Evolutionary conservation across 352 stramenopile genomes (phyloP).

Genomic region (Globisporangium recalcitrans): DNA sequence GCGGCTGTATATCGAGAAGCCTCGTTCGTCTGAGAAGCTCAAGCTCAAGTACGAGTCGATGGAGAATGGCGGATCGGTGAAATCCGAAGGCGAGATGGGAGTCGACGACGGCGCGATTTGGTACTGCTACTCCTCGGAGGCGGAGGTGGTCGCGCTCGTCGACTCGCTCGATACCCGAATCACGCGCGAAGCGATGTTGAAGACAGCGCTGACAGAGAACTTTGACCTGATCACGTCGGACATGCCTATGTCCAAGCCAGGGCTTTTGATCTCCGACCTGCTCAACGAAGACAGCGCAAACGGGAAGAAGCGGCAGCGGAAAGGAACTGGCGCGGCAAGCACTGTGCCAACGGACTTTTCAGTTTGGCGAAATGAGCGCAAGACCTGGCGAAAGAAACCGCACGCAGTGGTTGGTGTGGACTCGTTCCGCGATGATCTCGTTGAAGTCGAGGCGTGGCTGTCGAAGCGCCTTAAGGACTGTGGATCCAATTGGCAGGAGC

Average conservation of each 20-base stretch:
- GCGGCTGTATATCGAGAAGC: conserved; percentile 68
- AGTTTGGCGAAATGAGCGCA: conserved; percentile 55
- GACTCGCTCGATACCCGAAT: conserved; percentile 49
- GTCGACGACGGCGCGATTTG: conserved; percentile 29
- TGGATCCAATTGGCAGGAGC: conserved; percentile 59
- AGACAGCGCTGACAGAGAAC: conserved; percentile 48
- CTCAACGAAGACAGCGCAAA: conserved; percentile 49
- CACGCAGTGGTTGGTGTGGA: conserved; percentile 37
- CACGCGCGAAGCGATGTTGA: conserved; percentile 42
- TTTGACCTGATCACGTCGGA: conserved; percentile 51
- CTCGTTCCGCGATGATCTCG: conserved; percentile 48
- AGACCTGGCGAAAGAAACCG: conserved; percentile 45
- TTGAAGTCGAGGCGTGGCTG: conserved; percentile 58
- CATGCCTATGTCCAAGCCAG: conserved; percentile 70
- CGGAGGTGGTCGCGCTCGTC: conserved; percentile 53
- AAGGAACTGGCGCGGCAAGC: conserved; percentile 2
- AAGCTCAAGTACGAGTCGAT: conserved; percentile 44
- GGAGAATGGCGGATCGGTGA: background rate
- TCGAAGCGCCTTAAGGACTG: conserved; percentile 54
- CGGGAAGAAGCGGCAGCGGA: conserved; percentile 38
- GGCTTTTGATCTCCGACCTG: conserved; percentile 69
- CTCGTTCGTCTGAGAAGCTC: conserved; percentile 33
- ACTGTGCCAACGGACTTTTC: conserved; percentile 30
- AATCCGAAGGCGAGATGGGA: conserved; percentile 5
- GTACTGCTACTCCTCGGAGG: conserved; percentile 64